A percentile compares a stretch with the other conserved stretches of the same genome.
Evolutionary conservation across 2,329 filamentous ascomycete genomes (phyloP).

Genomic region (Aureobasidium mangrovei): DNA sequence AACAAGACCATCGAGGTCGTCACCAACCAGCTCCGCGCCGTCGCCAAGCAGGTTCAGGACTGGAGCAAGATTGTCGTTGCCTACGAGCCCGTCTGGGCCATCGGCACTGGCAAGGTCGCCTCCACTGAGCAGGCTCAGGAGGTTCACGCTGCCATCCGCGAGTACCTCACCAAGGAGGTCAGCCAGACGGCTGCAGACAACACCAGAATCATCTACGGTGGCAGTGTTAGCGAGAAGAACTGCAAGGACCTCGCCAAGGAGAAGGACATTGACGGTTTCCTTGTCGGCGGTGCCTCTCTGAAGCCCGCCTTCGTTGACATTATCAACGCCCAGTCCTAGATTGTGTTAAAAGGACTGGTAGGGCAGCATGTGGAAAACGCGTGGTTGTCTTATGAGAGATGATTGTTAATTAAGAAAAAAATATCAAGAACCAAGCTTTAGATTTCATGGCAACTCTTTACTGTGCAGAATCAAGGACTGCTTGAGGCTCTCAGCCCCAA

Average conservation of each 20-base stretch:
- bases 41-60: conserved; percentile 68
- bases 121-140: conserved; percentile 86
- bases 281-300: conserved; percentile 90
- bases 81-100: conserved; percentile 97
- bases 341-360: not conserved
- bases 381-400: conserved; percentile 2
- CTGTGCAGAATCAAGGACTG: not conserved
- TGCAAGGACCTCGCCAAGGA: conserved; percentile 86
- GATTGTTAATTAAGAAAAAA: not conserved
- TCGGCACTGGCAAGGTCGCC: conserved; percentile 88
- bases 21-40: conserved; percentile 74
- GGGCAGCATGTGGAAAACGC: not conserved
- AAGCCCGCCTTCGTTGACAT: conserved; percentile 84
- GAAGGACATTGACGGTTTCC: conserved; percentile 93
- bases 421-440: not conserved
- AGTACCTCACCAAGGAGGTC: conserved; percentile 69
- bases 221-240: conserved; percentile 97
- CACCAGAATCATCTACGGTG: conserved; percentile 92
- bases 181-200: conserved; percentile 72
- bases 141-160: conserved; percentile 83
- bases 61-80: conserved; percentile 94
- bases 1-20: conserved; percentile 74
- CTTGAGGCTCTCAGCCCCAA: not conserved
- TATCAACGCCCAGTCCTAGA: conserved; percentile 48
- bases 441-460: not conserved